A percentile compares a stretch with the other conserved stretches of the same genome.
These are phyloP conservation scores for Bacterosira constricta DNA, from an alignment of 108 stramenopile species.

Conservation along the genomic window DNA sequence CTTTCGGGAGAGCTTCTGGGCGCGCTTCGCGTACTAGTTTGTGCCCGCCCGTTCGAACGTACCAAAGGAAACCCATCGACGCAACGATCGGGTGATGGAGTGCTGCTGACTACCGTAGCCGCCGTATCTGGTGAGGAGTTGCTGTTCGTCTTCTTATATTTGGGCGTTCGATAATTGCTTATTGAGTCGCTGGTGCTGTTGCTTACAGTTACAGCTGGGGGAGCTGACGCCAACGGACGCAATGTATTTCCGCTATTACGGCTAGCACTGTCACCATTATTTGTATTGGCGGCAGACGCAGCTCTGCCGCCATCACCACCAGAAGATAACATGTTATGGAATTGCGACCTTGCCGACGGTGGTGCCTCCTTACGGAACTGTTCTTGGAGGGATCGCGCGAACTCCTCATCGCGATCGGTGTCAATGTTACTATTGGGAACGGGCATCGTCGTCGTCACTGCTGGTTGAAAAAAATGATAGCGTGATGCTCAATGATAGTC, in stretches of 20 bases:
- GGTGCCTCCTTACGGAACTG: neutral
- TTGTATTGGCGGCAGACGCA: too few species aligned
- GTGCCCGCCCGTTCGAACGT: neutral
- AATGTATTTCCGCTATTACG: too few species aligned
- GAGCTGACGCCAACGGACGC: too few species aligned
- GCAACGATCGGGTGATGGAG: neutral
- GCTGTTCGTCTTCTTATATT: neutral
- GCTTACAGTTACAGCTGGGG: neutral
- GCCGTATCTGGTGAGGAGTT: neutral
- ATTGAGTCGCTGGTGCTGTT: neutral
- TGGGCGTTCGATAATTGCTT: neutral
- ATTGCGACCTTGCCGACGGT: too few species aligned
- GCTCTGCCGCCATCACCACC: too few species aligned
- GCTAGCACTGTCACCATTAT: neutral
- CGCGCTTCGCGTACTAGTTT: neutral
- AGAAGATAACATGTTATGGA: too few species aligned
- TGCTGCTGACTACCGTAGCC: neutral
- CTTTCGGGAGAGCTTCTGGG: too few species aligned
- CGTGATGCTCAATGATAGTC: too few species aligned
- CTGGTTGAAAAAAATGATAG: too few species aligned
- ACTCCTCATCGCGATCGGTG: conserved; percentile 4
- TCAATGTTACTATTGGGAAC: too few species aligned
- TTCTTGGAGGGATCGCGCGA: neutral
- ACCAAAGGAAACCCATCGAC: neutral
- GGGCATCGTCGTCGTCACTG: neutral